These are phyloP conservation scores for Monosporascus sp. DNA, from an alignment of 2,329 filamentous ascomycete genomes.

Conservation along the genomic window DNA sequence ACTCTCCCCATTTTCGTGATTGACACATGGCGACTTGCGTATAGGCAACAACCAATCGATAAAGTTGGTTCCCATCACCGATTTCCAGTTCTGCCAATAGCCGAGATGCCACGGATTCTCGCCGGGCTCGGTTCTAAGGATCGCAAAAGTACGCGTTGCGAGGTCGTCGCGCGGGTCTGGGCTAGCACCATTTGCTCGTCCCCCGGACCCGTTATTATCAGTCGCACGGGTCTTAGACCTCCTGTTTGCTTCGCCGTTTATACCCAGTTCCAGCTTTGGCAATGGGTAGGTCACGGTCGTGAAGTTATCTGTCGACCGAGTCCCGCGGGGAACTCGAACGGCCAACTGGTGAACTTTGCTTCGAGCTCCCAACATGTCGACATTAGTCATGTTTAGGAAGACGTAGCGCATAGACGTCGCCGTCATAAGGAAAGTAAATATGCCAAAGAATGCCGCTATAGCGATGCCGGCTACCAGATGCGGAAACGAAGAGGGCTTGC, in stretches of 20 bases:
- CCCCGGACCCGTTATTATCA: conserved; percentile 3
- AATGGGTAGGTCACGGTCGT: conserved; percentile 57
- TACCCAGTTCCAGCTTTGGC: conserved; percentile 17
- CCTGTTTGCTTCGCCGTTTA: conserved; percentile 10
- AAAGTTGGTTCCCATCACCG: conserved; percentile 68
- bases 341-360: conserved; percentile 67
- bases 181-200: conserved; percentile 5
- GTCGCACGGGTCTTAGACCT: not conserved
- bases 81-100: conserved; percentile 62
- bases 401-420: conserved; percentile 65
- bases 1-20: conserved; percentile 59
- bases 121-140: conserved; percentile 65
- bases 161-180: conserved; percentile 34
- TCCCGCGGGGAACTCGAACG: conserved; percentile 57
- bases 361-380: conserved; percentile 66
- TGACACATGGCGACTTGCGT: conserved; percentile 65
- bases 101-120: conserved; percentile 87
- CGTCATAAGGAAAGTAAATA: conserved; percentile 80
- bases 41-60: conserved; percentile 80
- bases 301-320: conserved; percentile 37
- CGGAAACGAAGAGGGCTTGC: conserved; percentile 19
- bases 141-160: conserved; percentile 67
- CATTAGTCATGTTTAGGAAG: conserved; percentile 71
- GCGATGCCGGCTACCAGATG: conserved; percentile 63
- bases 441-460: conserved; percentile 64